phyloP scores from a whole-genome alignment of 1,139 yeast genomes.

The Suhomyces anneliseae region DNA sequence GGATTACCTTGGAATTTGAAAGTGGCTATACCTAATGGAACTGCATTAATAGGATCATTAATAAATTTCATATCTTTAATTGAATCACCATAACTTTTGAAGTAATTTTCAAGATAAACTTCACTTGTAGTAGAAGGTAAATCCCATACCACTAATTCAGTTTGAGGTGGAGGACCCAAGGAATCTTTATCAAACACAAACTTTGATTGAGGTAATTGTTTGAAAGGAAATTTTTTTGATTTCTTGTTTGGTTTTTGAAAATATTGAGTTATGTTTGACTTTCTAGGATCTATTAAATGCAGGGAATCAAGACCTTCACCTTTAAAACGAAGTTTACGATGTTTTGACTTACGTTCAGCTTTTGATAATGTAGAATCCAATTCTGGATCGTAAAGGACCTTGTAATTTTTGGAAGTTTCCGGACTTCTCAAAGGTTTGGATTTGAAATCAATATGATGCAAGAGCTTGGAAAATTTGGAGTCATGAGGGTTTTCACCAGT shows the following conservation, averaged over 20 bases:
- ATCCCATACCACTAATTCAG: slow-evolving; percentile 71
- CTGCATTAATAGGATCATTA: slow-evolving; percentile 75
- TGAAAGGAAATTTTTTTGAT: slow-evolving; percentile 46
- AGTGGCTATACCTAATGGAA: slow-evolving; percentile 74
- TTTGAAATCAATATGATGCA: slow-evolving; percentile 32
- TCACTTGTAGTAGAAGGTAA: slow-evolving; percentile 51
- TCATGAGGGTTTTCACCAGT: slow-evolving; percentile 39
- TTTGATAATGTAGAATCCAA: slow-evolving; percentile 24
- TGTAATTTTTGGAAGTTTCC: slow-evolving; percentile 34
- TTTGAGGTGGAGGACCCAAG: slow-evolving; percentile 72
- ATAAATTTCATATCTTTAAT: slow-evolving; percentile 55
- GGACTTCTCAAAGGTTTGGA: slow-evolving; percentile 14
- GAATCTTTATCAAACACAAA: slow-evolving; percentile 68
- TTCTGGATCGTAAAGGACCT: slow-evolving; percentile 63
- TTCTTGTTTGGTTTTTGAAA: slow-evolving; percentile 43
- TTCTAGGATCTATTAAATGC: slow-evolving; percentile 37
- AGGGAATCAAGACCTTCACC: slow-evolving; percentile 27
- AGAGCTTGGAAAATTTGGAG: slow-evolving; percentile 28
- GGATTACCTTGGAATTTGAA: slow-evolving; percentile 61
- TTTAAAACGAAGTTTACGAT: slow-evolving; percentile 37
- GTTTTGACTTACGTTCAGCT: slow-evolving; percentile 36
- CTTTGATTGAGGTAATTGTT: slow-evolving; percentile 53
- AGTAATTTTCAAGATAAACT: slow-evolving; percentile 48
- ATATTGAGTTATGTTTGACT: slow-evolving; percentile 29
- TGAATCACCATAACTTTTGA: slow-evolving; percentile 61